Percentiles rank a stretch among this genome's conserved stretches.
Conservation (phyloP, 1,284 basidiomycete genomes). For the Malassezia vespertilionis region DNA sequence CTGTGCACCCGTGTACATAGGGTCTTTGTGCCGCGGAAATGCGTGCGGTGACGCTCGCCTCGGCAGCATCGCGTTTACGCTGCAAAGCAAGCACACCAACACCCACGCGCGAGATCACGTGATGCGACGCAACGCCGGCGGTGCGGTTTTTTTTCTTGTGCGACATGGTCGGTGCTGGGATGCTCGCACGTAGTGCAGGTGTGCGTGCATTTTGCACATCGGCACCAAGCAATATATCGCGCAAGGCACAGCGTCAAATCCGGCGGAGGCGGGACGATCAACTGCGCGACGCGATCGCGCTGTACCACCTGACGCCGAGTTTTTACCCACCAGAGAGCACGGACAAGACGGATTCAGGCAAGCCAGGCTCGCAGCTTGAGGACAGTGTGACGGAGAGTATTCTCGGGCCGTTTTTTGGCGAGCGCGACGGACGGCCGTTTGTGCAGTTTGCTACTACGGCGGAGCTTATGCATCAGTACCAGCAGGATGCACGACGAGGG, state of each 20-base stretch:
- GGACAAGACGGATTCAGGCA: not conserved
- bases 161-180: too few relatives aligned
- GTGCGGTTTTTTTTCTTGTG: too few relatives aligned
- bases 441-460: conserved; percentile 12
- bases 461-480: conserved; percentile 8
- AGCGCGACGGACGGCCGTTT: conserved; percentile 12
- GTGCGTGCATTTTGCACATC: conserved; percentile 5
- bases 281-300: conserved; percentile 35
- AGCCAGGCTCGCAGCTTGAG: conserved; percentile 1
- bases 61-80: too few relatives aligned
- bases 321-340: conserved; percentile 32
- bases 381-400: conserved; percentile 10
- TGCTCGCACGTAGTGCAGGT: not conserved
- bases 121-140: not conserved
- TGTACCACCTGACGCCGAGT: conserved; percentile 39
- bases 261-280: conserved; percentile 23
- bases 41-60: too few relatives aligned
- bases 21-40: too few relatives aligned
- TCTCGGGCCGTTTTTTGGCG: conserved; percentile 11
- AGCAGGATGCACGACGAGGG: not conserved
- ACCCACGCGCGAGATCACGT: not conserved
- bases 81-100: not conserved
- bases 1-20: too few relatives aligned
- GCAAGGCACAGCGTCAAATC: conserved; percentile 3
- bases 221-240: not conserved